Conservation (phyloP, 345 rosid genomes). For the Tarenaya hassleriana region DNA sequence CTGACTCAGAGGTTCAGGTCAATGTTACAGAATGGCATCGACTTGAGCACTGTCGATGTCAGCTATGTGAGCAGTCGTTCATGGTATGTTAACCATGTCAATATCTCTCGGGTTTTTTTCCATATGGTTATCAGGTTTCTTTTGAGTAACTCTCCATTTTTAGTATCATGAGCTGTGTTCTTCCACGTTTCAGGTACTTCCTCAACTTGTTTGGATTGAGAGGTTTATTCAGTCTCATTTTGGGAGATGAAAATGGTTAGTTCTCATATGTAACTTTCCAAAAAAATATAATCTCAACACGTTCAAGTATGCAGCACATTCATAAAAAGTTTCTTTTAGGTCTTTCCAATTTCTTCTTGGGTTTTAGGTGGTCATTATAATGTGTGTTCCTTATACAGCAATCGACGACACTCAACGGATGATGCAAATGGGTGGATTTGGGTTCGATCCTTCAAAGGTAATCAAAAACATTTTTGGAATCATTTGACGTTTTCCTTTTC, state of each 20-base stretch:
- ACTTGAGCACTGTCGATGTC: slow-evolving; percentile 96
- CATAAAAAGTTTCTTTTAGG: background rate
- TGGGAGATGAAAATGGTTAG: slow-evolving; percentile 98
- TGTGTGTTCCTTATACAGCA: slow-evolving; percentile 39
- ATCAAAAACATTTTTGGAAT: no score
- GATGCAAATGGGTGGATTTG: slow-evolving; percentile 96
- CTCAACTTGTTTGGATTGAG: slow-evolving; percentile 95
- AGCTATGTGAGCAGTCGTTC: slow-evolving; percentile 99
- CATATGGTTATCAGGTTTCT: slow-evolving; percentile 17
- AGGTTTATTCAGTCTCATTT: slow-evolving; percentile 94
- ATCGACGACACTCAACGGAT: slow-evolving; percentile 76
- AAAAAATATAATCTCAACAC: no score
- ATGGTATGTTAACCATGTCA: slow-evolving; percentile 44
- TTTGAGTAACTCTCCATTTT: slow-evolving; percentile 4
- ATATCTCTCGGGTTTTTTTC: background rate
- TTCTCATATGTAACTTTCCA: background rate
- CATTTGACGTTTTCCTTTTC: no score
- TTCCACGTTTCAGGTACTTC: slow-evolving; percentile 57
- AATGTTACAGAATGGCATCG: slow-evolving; percentile 99
- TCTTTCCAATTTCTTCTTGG: background rate
- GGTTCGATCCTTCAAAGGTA: slow-evolving; percentile 73
- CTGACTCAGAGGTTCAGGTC: slow-evolving; percentile 95
- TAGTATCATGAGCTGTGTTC: slow-evolving; percentile 16
- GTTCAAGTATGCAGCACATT: no score
- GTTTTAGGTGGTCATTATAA: no score